Evolutionary conservation across 108 stramenopile genomes (phyloP), one percentile per base, ranked within the genome.

Genomic region (Cylindrotheca closterium): DNA sequence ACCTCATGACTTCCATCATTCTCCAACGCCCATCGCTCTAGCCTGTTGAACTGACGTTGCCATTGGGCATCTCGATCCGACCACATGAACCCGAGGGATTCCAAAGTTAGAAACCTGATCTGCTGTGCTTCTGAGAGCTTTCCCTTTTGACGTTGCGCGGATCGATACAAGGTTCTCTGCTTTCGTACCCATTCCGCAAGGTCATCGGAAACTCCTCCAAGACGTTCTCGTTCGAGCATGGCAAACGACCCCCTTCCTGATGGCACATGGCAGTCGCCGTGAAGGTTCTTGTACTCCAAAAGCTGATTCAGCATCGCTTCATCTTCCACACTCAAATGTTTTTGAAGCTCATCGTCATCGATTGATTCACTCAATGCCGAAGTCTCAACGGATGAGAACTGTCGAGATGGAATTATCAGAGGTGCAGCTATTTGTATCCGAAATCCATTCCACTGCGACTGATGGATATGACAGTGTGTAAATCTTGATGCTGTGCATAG

Each of bases 221-320:
- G 24, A 1, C 21, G 22, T 45, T 67, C 29, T 31, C 67, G 34
- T 32, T 73, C 60, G n/a, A n/a, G 23, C 3, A 21, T 22, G 17
- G 52, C 29, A 32, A 23, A 55, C 47, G 56, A 56, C 4, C 59
- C 30, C 2, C 33, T 75, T 25, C 63, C 63, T 3, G 67, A 50
- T 29, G 74, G 74, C 18, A 78, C 72, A 45, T 73, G 68, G 37
- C 72, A 78, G 53, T 73, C 73, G 18, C 67, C 77, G 2, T 70
- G 57, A 31, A 30, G 12, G 2, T 51, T 62, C 62, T 74, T 65
- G 58, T 78, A 78, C 30, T 51, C 53, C 15, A 78, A 49, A 4
- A 78, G 73, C 47, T 54, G 46, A 15, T 54, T 18, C 19, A 63
- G 42, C 66, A 72, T 73, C 0, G 19, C 21, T 58, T 29, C 60